Percentiles rank a stretch among this genome's conserved stretches.
phyloP scores from a whole-genome alignment of 148 eudicot species.

The Amaranthus palmeri region DNA sequence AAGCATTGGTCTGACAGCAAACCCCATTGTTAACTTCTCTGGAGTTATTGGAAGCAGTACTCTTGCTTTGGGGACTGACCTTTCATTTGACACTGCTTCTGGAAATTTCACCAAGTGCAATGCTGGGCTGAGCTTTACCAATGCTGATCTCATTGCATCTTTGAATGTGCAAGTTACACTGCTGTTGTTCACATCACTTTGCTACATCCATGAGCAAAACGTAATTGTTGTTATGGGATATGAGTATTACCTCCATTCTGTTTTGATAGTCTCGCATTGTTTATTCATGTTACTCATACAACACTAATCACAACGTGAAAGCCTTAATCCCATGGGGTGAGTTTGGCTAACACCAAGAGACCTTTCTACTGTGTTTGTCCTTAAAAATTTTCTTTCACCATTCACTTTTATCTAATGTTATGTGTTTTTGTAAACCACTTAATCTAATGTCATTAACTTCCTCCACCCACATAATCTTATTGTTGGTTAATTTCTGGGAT shows the following conservation, averaged over 20 bases:
- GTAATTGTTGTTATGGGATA: too few species aligned
- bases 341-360: too few species aligned
- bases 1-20: conserved; percentile 82
- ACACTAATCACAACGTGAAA: too few species aligned
- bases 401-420: too few species aligned
- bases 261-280: neutral
- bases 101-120: conserved; percentile 76
- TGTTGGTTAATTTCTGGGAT: too few species aligned
- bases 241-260: too few species aligned
- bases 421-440: too few species aligned
- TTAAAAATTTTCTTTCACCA: too few species aligned
- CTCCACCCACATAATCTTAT: too few species aligned
- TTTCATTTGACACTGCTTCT: conserved; percentile 78
- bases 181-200: neutral
- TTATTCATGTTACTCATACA: neutral
- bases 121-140: conserved; percentile 67
- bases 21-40: conserved; percentile 81
- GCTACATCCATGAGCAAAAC: neutral
- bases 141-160: conserved; percentile 73
- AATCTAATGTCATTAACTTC: too few species aligned
- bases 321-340: too few species aligned
- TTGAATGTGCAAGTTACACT: conserved; percentile 64
- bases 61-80: conserved; percentile 72
- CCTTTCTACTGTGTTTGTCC: too few species aligned
- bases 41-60: conserved; percentile 70